These are phyloP conservation scores for Terana coerulea DNA, from an alignment of 768 basidiomycete genomes.

Conservation along the genomic window DNA sequence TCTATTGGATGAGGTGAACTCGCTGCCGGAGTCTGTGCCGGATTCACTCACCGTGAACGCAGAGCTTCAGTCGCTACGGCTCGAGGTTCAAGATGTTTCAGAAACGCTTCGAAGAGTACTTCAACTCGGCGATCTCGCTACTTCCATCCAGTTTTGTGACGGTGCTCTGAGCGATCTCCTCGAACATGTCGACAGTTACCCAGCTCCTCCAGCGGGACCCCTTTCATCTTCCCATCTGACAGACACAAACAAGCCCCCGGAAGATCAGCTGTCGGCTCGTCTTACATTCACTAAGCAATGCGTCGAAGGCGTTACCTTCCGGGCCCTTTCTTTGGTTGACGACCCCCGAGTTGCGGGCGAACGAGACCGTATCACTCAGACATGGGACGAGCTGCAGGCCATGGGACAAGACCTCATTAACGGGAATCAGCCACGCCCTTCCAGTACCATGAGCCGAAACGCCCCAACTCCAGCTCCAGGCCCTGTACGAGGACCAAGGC, in stretches of 20 bases:
- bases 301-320: constrained; percentile 43
- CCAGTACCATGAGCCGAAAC: constrained; percentile 54
- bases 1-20: constrained; percentile 42
- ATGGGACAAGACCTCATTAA: constrained; percentile 70
- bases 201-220: constrained; percentile 49
- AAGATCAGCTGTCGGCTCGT: constrained; percentile 63
- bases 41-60: constrained; percentile 41
- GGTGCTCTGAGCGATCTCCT: constrained; percentile 78
- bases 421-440: constrained; percentile 60
- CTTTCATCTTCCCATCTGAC: constrained; percentile 49
- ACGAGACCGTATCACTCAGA: constrained; percentile 64
- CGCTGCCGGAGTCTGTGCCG: constrained; percentile 39
- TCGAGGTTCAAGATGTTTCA: constrained; percentile 52
- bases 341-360: constrained; percentile 64
- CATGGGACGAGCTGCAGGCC: constrained; percentile 76
- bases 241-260: constrained; percentile 43
- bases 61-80: constrained; percentile 59
- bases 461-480: constrained; percentile 17
- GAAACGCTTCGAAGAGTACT: constrained; percentile 48
- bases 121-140: constrained; percentile 50
- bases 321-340: constrained; percentile 40
- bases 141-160: constrained; percentile 56
- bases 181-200: constrained; percentile 84
- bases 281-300: constrained; percentile 57
- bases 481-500: constrained; percentile 3